Evolutionary conservation across 805 yeast genomes (phyloP).

Genomic region (Zygoascus bituminiphila): DNA sequence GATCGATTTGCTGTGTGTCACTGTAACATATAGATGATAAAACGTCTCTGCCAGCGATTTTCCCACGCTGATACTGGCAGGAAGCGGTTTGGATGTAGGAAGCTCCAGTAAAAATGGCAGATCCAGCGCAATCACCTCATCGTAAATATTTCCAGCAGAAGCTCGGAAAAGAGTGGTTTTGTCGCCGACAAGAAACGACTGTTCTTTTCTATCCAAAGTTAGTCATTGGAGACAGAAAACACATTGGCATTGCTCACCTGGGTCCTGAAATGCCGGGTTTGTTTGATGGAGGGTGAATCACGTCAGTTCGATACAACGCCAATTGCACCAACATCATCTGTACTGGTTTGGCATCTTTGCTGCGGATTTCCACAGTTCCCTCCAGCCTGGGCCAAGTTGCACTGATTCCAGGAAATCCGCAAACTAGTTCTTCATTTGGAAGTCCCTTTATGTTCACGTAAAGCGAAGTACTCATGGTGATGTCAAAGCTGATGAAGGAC

Average conservation of each 20-base stretch:
- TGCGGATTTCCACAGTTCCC: conserved; percentile 33
- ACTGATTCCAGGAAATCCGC: conserved; percentile 36
- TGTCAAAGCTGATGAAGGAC: not conserved
- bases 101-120: conserved; percentile 33
- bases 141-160: conserved; percentile 15
- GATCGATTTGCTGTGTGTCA: conserved; percentile 19
- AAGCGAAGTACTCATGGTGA: conserved; percentile 1
- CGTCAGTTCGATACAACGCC: conserved; percentile 34
- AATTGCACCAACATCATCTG: conserved; percentile 25
- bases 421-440: conserved; percentile 34
- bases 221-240: too few species aligned
- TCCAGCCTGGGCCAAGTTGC: conserved; percentile 36
- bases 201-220: conserved; percentile 21
- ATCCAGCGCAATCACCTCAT: conserved; percentile 28
- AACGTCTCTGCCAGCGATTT: conserved; percentile 26
- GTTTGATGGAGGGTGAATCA: conserved; percentile 27
- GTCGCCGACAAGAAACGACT: conserved; percentile 31
- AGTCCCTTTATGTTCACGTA: conserved; percentile 28
- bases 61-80: conserved; percentile 29
- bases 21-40: conserved; percentile 30
- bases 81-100: conserved; percentile 27
- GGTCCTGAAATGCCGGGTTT: conserved; percentile 26
- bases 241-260: conserved; percentile 12
- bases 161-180: conserved; percentile 21
- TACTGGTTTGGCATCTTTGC: conserved; percentile 23